phyloP scores from a whole-genome alignment of 2,329 filamentous ascomycete species.

The Clonostachys chloroleuca region DNA sequence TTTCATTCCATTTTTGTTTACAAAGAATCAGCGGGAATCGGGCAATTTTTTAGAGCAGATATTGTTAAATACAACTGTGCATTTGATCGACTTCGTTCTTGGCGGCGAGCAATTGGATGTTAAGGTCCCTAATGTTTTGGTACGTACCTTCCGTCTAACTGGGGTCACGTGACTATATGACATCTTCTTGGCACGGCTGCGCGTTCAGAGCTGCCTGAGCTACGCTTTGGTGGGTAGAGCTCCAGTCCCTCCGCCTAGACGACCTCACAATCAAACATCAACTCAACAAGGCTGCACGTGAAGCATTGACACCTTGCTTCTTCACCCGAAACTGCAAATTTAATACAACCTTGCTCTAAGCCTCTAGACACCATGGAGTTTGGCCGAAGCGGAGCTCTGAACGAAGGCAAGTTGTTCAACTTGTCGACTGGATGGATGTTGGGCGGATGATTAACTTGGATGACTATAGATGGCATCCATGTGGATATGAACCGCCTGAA shows the following conservation, averaged over 20 bases:
- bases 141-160: too few species aligned
- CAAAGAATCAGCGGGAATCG: background rate
- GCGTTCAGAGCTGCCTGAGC: constrained; percentile 45
- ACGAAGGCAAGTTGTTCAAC: constrained; percentile 46
- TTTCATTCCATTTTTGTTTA: background rate
- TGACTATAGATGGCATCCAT: constrained; percentile 84
- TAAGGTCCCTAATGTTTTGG: too few species aligned
- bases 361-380: constrained; percentile 49
- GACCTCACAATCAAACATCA: background rate
- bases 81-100: too few species aligned
- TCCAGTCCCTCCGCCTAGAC: background rate
- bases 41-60: background rate
- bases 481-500: constrained; percentile 98
- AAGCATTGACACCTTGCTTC: too few species aligned
- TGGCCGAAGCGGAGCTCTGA: constrained; percentile 56
- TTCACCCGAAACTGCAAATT: too few species aligned
- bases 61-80: constrained; percentile 1
- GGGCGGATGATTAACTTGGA: constrained; percentile 1
- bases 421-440: constrained; percentile 12
- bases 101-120: too few species aligned
- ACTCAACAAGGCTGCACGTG: background rate
- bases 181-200: constrained; percentile 21
- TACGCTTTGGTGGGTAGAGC: constrained; percentile 12
- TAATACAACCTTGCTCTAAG: background rate
- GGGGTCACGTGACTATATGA: constrained; percentile 11